Base-by-base conservation (phyloP, 805 yeast genomes). In the Yamadazyma endophytica region DNA sequence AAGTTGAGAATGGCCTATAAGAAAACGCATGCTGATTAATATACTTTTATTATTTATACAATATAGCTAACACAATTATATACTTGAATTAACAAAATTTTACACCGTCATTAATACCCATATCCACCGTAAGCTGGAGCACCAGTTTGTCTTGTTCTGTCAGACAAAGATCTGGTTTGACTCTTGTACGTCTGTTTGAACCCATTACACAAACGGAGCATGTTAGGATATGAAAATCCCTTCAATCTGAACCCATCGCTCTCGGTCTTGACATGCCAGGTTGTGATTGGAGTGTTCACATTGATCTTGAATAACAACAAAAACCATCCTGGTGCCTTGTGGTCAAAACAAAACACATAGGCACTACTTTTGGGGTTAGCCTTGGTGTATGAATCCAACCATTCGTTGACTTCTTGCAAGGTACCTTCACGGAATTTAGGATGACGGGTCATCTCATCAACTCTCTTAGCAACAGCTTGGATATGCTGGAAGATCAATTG, bases 321-420 rank as follows among this genome's bases (percentile, higher is more conserved):
- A 56, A 92, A 88, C 78, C 90, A 86, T n/a, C 98, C 97, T 2
- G 99, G 96, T 24, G 81, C 77, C 48, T 79, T 82, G 56, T 84
- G 85, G 58, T 94, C 95, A 56, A 77, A 80, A 52, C 95, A 84
- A 65, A 89, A 92, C 24, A 87, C 86, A 53, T 92, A 92, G 11
- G 86, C 87, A 37, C 95, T 82, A 60, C 88, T 80, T 49, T 80
- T 81, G 26, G 95, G 92, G 50, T 89, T 88, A 18, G 96, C 97
- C 47, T 78, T 81, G 2, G 96, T 82, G 54, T 87, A 92, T 19
- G 90, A 79, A 38, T 85, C 83, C 44, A 92, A 73, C 84, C 94
- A 88, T 45, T 81, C 82, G 42, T 79, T 78, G 9, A 87, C 95
- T 40, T 88, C 96, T 27, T 76, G 68, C 40, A 76, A 69, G 13